These are phyloP conservation scores for Colletotrichum endophyticum DNA, from an alignment of 2,329 filamentous ascomycete genomes.

Conservation along the genomic window DNA sequence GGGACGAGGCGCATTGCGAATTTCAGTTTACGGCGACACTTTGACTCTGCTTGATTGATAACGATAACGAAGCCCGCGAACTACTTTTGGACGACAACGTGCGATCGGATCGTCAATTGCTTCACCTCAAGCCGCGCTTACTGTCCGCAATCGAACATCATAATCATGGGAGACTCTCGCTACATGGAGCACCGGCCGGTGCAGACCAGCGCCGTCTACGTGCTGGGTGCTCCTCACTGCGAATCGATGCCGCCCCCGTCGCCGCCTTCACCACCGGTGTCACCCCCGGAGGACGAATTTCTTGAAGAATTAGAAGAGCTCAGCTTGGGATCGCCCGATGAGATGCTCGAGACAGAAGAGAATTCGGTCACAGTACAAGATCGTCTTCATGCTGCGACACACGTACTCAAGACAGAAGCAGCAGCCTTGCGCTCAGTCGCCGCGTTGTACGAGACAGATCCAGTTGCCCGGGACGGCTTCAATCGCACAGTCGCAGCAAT, in stretches of 20 bases:
- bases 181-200: conserved; percentile 43
- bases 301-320: conserved; percentile 19
- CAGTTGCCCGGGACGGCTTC: conserved; percentile 71
- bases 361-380: conserved; percentile 26
- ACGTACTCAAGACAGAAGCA: conserved; percentile 88
- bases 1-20: neutral
- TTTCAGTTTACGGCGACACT: neutral
- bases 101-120: neutral
- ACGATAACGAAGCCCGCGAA: conserved; percentile 4
- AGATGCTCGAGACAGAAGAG: conserved; percentile 25
- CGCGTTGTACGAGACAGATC: conserved; percentile 74
- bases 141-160: neutral
- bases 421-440: conserved; percentile 78
- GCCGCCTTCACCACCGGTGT: conserved; percentile 47
- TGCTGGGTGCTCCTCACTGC: conserved; percentile 43
- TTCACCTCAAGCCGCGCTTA: neutral
- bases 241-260: conserved; percentile 51
- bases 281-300: conserved; percentile 14
- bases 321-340: conserved; percentile 16
- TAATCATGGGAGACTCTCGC: conserved; percentile 17
- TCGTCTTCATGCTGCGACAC: conserved; percentile 69
- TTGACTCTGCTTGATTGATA: neutral
- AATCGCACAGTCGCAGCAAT: conserved; percentile 74
- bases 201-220: conserved; percentile 56
- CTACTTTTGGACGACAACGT: neutral